A percentile compares a stretch with the other conserved stretches of the same genome.
phyloP scores from a whole-genome alignment of 306 rosid genomes.

The Prunus salicina region DNA sequence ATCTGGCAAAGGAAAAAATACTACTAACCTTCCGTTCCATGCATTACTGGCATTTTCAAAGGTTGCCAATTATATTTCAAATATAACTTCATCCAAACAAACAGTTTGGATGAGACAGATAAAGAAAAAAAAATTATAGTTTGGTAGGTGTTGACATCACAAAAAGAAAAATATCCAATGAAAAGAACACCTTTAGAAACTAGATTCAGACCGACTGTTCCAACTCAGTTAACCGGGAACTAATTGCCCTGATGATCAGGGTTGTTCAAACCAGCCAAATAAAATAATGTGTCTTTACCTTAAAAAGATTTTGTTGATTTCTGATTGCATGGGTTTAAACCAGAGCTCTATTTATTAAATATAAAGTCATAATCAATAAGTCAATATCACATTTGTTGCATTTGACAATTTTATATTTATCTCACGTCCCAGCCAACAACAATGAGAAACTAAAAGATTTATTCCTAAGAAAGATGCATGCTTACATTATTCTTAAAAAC shows the following conservation, averaged over 20 bases:
- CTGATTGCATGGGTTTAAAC: not conserved
- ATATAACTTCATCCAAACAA: not conserved
- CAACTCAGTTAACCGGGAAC: not conserved
- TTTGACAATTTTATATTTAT: not conserved
- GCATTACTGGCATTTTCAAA: not conserved
- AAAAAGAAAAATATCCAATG: not conserved
- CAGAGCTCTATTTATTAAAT: not conserved
- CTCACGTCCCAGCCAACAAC: not conserved
- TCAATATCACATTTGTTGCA: not conserved
- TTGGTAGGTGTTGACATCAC: too few species aligned
- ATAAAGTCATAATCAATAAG: not conserved
- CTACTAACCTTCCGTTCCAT: not conserved
- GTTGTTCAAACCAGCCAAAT: not conserved
- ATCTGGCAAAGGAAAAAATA: not conserved
- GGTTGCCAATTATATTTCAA: not conserved
- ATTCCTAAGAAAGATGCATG: not conserved
- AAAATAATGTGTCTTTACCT: not conserved
- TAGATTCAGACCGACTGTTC: not conserved
- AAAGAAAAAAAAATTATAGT: not conserved
- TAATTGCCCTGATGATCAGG: not conserved
- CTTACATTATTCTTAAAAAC: not conserved
- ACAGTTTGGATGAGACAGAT: not conserved
- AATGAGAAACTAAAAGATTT: not conserved
- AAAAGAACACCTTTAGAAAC: too few species aligned
- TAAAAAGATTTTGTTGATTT: too few species aligned